Evolutionary conservation across 106 monocot species (phyloP).

Genomic region (Phalaenopsis equestris): DNA sequence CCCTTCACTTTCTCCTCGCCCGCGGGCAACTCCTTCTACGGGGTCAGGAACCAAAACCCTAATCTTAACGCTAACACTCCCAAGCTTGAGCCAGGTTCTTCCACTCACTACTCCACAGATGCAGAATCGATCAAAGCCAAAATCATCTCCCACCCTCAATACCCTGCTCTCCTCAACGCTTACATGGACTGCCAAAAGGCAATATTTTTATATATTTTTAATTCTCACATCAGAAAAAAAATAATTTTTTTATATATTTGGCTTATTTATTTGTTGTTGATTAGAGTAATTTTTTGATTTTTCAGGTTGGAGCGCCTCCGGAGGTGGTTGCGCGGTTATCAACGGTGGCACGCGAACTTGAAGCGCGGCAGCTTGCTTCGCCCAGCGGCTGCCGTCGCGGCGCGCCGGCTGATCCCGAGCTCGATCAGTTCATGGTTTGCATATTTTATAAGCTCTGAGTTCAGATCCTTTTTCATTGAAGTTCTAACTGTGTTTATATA

Average conservation of each 20-base stretch:
- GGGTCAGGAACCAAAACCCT: not conserved
- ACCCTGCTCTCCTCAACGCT: conserved; percentile 65
- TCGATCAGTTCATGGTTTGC: conserved; percentile 91
- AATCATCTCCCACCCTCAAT: conserved; percentile 93
- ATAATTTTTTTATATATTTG: not conserved
- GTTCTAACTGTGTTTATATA: no score
- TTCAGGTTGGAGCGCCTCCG: conserved; percentile 86
- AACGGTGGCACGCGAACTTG: conserved; percentile 33
- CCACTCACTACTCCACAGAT: conserved; percentile 14
- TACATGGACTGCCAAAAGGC: conserved; percentile 97
- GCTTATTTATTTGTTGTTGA: not conserved
- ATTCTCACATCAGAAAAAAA: not conserved
- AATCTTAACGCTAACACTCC: conserved; percentile 9
- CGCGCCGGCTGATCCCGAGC: conserved; percentile 63
- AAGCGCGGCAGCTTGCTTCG: conserved; percentile 23
- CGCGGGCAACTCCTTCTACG: conserved; percentile 7
- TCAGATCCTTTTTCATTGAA: not conserved
- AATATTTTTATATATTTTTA: not conserved
- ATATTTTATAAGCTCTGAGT: not conserved
- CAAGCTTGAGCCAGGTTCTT: conserved; percentile 11
- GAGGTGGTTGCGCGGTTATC: conserved; percentile 58
- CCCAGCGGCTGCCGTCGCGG: conserved; percentile 13
- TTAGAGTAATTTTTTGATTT: not conserved
- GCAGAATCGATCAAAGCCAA: conserved; percentile 64
- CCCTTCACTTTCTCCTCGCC: conserved; percentile 8